phyloP scores from a whole-genome alignment of 305 asterid species.

The Fraxinus angustifolia region DNA sequence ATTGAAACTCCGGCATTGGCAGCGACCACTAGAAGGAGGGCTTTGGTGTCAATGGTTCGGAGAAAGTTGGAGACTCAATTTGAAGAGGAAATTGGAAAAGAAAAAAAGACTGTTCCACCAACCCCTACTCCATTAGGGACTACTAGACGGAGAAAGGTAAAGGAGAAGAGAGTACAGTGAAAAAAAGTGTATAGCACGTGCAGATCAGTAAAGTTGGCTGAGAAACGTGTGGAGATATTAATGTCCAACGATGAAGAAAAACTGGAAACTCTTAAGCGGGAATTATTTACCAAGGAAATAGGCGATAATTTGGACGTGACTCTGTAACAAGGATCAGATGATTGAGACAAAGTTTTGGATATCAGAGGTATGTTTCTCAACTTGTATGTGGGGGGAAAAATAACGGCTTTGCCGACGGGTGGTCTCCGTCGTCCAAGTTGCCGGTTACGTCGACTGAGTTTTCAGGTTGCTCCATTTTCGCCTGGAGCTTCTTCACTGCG shows the following conservation, averaged over 20 bases:
- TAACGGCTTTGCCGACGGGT: too few species aligned
- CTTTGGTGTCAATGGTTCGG: slow-evolving; percentile 31
- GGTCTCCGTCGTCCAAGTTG: too few species aligned
- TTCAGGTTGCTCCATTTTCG: too few species aligned
- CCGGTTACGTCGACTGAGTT: too few species aligned
- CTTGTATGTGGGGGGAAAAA: background rate
- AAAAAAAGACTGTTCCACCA: slow-evolving; percentile 20
- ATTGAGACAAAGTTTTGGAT: slow-evolving; percentile 31
- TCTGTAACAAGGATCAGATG: slow-evolving; percentile 19
- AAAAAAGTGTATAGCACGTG: slow-evolving; percentile 42
- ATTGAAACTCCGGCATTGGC: slow-evolving; percentile 35
- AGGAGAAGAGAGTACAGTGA: slow-evolving; percentile 35
- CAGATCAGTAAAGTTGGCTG: slow-evolving; percentile 64
- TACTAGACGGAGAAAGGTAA: slow-evolving; percentile 39
- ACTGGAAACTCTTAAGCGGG: slow-evolving; percentile 28
- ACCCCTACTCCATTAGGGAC: slow-evolving; percentile 43
- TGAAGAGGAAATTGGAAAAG: slow-evolving; percentile 27
- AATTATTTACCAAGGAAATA: slow-evolving; percentile 13
- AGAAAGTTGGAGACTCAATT: slow-evolving; percentile 45
- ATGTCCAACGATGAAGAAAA: slow-evolving; percentile 20
- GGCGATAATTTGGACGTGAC: slow-evolving; percentile 23
- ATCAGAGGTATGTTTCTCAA: slow-evolving; percentile 29
- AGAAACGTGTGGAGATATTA: slow-evolving; percentile 27
- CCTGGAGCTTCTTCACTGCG: too few species aligned
- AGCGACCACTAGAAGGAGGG: slow-evolving; percentile 38